Percentiles rank a stretch among this genome's conserved stretches.
phyloP scores from a whole-genome alignment of 306 rosid genomes.

The Phaseolus lunatus region DNA sequence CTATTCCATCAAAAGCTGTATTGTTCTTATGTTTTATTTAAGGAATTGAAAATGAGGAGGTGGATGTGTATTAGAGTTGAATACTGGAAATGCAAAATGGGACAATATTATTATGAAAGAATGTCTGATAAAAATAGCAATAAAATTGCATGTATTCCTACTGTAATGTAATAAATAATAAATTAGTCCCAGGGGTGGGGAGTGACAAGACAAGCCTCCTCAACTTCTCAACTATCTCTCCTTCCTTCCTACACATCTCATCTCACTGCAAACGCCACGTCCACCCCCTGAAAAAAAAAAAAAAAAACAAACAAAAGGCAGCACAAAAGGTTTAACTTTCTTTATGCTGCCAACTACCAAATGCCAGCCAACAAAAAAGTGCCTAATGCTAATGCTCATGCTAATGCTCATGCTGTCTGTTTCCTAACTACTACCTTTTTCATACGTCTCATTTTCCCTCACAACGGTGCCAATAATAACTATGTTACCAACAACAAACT shows the following conservation, averaged over 20 bases:
- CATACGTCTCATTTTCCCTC: background rate
- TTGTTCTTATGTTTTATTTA: background rate
- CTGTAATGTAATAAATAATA: background rate
- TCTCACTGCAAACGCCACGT: background rate
- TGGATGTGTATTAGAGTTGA: background rate
- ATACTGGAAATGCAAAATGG: no score
- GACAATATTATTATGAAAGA: conserved; percentile 44
- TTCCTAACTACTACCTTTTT: conserved; percentile 32
- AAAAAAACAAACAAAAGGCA: conserved; percentile 24
- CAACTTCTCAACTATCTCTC: conserved; percentile 32
- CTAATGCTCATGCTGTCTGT: conserved; percentile 35
- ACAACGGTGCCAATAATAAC: background rate
- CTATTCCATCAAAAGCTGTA: background rate
- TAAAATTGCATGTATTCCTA: conserved; percentile 25
- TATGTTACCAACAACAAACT: background rate
- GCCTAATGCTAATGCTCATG: conserved; percentile 29
- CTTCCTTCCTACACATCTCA: conserved; percentile 41
- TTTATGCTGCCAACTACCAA: conserved; percentile 48
- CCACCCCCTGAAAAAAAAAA: conserved; percentile 37
- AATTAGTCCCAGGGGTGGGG: conserved; percentile 11
- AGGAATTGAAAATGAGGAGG: background rate
- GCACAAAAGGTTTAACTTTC: conserved; percentile 43
- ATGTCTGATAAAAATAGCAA: conserved; percentile 41
- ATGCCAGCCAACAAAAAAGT: conserved; percentile 43
- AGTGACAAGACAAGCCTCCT: background rate